phyloP scores from a whole-genome alignment of 2,329 filamentous ascomycete species.

The Metarhizium humberi region DNA sequence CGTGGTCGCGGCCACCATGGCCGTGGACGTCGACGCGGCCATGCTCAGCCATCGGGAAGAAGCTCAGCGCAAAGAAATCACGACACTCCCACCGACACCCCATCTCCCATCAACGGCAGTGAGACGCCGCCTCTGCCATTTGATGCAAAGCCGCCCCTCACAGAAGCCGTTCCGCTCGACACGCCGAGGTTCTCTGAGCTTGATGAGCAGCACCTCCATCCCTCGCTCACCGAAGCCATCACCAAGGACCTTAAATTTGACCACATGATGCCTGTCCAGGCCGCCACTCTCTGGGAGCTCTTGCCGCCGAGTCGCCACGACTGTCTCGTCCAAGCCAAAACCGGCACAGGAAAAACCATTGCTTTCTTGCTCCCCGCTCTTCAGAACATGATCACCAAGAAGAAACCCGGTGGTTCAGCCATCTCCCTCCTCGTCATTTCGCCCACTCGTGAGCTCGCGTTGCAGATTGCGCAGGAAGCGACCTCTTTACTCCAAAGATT shows the following conservation, averaged over 20 bases:
- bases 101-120: background rate
- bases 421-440: slow-evolving; percentile 58
- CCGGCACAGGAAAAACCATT: slow-evolving; percentile 78
- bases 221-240: slow-evolving; percentile 37
- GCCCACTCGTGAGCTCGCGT: slow-evolving; percentile 61
- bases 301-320: slow-evolving; percentile 35
- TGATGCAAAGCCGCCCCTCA: slow-evolving; percentile 5
- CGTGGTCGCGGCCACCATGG: background rate
- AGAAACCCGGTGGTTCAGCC: slow-evolving; percentile 22
- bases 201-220: slow-evolving; percentile 29
- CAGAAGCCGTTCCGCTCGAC: slow-evolving; percentile 27
- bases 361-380: slow-evolving; percentile 79
- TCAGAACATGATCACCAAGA: slow-evolving; percentile 56
- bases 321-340: slow-evolving; percentile 72
- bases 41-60: background rate
- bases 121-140: background rate
- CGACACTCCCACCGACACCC: background rate
- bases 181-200: slow-evolving; percentile 38
- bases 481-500: slow-evolving; percentile 60
- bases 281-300: slow-evolving; percentile 38
- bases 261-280: slow-evolving; percentile 47
- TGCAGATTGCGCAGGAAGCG: slow-evolving; percentile 65
- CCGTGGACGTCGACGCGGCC: background rate
- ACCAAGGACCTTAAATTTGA: slow-evolving; percentile 38
- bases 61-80: background rate